phyloP scores from a whole-genome alignment of 2,329 filamentous ascomycete species.

The Cordyceps cicadae region DNA sequence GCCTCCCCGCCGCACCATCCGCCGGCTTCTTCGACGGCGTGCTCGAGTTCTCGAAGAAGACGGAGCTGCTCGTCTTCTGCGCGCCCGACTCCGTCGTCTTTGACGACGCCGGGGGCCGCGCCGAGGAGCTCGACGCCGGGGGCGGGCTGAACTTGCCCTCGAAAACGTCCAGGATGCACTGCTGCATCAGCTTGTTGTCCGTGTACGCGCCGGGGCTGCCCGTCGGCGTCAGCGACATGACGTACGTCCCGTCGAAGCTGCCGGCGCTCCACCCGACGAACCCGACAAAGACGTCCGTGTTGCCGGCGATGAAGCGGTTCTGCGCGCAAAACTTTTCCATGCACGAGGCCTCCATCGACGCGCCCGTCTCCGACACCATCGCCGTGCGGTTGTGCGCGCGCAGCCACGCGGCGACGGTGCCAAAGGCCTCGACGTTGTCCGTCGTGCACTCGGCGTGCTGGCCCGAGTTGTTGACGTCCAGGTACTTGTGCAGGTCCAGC shows the following conservation, averaged over 20 bases:
- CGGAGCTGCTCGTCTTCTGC: background rate
- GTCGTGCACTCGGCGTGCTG: constrained; percentile 43
- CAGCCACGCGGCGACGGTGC: constrained; percentile 34
- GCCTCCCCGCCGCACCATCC: background rate
- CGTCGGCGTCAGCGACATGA: constrained; percentile 34
- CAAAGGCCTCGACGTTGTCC: constrained; percentile 43
- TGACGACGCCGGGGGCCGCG: background rate
- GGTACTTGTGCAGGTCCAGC: constrained; percentile 53
- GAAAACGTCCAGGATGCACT: constrained; percentile 34
- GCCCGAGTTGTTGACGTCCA: constrained; percentile 50
- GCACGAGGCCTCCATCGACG: constrained; percentile 34
- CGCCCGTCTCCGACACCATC: constrained; percentile 46
- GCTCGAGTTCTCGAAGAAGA: constrained; percentile 1
- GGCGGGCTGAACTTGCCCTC: constrained; percentile 13
- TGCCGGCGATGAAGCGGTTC: constrained; percentile 36
- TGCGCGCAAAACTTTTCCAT: constrained; percentile 37
- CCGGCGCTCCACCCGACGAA: constrained; percentile 40
- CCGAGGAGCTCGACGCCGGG: background rate
- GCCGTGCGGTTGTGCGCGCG: constrained; percentile 38
- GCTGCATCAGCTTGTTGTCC: constrained; percentile 34
- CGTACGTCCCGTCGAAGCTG: constrained; percentile 33
- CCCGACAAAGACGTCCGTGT: constrained; percentile 39
- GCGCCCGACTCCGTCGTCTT: background rate
- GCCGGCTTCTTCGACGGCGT: background rate
- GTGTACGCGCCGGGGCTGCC: constrained; percentile 18